Evolutionary conservation across 1,139 yeast species (phyloP).

Genomic region (Pichia sp.): DNA sequence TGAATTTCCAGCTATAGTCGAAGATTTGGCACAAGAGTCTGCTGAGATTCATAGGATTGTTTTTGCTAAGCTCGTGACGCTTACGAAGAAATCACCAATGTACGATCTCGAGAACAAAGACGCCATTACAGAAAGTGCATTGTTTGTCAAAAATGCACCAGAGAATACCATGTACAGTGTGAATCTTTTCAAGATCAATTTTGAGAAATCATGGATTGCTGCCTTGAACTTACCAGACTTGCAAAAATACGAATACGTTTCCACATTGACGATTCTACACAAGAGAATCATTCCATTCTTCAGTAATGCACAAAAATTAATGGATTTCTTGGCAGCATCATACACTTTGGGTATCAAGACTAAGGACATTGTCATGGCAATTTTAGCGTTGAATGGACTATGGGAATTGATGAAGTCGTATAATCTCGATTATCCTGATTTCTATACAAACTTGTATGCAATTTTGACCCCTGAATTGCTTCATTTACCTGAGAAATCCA

Average conservation of each 20-base stretch:
- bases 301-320: constrained; percentile 70
- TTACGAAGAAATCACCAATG: constrained; percentile 31
- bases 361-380: constrained; percentile 55
- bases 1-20: constrained; percentile 23
- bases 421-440: constrained; percentile 90
- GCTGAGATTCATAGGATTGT: constrained; percentile 24
- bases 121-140: constrained; percentile 27
- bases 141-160: constrained; percentile 43
- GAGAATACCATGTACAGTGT: constrained; percentile 37
- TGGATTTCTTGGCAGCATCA: constrained; percentile 92
- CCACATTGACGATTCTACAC: constrained; percentile 64
- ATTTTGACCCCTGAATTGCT: constrained; percentile 68
- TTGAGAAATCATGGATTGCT: constrained; percentile 62
- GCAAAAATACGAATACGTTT: constrained; percentile 51
- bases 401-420: constrained; percentile 76
- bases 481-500: constrained; percentile 73
- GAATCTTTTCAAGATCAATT: constrained; percentile 52
- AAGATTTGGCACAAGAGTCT: constrained; percentile 12
- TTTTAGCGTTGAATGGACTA: constrained; percentile 79
- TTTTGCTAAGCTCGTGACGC: constrained; percentile 35
- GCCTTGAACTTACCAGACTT: constrained; percentile 41
- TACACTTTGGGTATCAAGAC: constrained; percentile 39
- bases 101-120: constrained; percentile 27
- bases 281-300: constrained; percentile 78
- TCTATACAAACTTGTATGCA: constrained; percentile 74